Conservation (phyloP, 208 protist genomes). For the Leishmania major region DNA sequence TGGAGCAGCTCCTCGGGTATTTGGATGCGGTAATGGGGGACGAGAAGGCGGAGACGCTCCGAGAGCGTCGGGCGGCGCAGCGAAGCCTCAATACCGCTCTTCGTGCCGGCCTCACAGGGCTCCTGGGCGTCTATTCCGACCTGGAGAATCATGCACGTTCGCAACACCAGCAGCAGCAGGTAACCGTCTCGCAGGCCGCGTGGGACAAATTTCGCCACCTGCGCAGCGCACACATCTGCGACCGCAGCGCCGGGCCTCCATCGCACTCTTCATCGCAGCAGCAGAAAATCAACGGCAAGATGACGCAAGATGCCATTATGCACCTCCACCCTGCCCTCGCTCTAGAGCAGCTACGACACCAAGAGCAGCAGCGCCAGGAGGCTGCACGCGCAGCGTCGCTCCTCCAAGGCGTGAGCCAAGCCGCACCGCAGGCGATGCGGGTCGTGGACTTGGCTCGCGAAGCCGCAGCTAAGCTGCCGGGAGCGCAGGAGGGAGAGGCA, state of each 20-base stretch:
- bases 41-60: slow-evolving; percentile 26
- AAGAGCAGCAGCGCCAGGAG: slow-evolving; percentile 5
- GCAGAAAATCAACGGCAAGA: background rate
- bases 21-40: slow-evolving; percentile 22
- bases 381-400: background rate
- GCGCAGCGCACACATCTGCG: background rate
- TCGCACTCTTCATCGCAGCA: background rate
- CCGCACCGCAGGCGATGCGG: slow-evolving; percentile 7
- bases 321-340: slow-evolving; percentile 32
- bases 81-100: slow-evolving; percentile 25
- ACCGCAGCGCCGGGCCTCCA: background rate
- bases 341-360: slow-evolving; percentile 36
- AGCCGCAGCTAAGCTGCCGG: slow-evolving; percentile 12
- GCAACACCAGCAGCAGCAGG: background rate
- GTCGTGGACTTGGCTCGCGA: slow-evolving; percentile 18
- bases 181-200: slow-evolving; percentile 25
- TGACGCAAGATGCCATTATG: background rate
- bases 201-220: slow-evolving; percentile 16
- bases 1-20: slow-evolving; percentile 35
- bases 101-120: slow-evolving; percentile 4
- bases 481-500: background rate
- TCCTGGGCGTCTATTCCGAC: background rate
- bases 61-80: slow-evolving; percentile 30
- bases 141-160: background rate
- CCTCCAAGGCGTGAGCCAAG: background rate